Conservation (phyloP, 345 rosid genomes). For the Populus nigra region DNA sequence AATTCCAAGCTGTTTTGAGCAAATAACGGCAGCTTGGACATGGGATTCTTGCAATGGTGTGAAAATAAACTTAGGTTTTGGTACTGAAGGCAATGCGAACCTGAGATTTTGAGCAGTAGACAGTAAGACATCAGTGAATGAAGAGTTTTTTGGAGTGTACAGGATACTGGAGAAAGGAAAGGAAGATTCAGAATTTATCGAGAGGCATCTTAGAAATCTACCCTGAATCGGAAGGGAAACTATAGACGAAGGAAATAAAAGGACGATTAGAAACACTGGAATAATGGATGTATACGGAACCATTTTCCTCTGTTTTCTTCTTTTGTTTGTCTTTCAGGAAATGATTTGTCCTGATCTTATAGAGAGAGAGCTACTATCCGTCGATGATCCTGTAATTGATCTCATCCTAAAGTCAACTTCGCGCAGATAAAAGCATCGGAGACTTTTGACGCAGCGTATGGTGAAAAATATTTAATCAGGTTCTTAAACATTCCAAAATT, state of each 20-base stretch:
- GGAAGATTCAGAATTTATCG: not conserved
- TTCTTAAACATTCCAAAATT: too few species aligned
- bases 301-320: constrained; percentile 19
- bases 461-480: too few species aligned
- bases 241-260: constrained; percentile 1
- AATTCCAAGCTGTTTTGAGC: constrained; percentile 20
- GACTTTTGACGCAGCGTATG: too few species aligned
- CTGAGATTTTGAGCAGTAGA: constrained; percentile 32
- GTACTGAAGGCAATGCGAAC: constrained; percentile 20
- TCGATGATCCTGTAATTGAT: constrained; percentile 15
- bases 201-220: constrained; percentile 26
- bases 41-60: constrained; percentile 29
- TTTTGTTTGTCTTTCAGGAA: not conserved
- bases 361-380: not conserved
- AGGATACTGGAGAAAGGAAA: constrained; percentile 27
- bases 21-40: constrained; percentile 26
- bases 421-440: too few species aligned
- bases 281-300: constrained; percentile 3
- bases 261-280: constrained; percentile 23
- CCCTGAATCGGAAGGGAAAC: not conserved
- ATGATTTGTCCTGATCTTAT: not conserved
- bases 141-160: constrained; percentile 21
- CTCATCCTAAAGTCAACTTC: constrained; percentile 26
- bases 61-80: constrained; percentile 26
- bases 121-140: constrained; percentile 15